Evolutionary conservation across 2,329 filamentous ascomycete species (phyloP), one percentile per base, ranked within the genome.

Genomic region (Fusarium agapanthi): DNA sequence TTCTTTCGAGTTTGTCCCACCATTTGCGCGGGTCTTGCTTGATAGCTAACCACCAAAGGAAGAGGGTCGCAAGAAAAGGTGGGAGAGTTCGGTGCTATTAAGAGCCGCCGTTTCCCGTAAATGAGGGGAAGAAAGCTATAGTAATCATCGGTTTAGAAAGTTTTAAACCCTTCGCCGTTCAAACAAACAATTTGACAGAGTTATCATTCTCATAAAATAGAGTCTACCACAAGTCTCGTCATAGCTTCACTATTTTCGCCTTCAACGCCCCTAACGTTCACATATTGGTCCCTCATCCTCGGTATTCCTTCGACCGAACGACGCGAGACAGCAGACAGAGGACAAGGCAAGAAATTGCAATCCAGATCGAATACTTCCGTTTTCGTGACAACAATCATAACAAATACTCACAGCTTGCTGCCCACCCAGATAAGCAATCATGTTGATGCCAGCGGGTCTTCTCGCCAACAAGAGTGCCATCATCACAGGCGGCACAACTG

Each of bases 401-500:
- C 20, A 50, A 41, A 41, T 26, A 44, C 24, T 37, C 18, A 54
- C 32, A 58, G 35, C 18, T 12, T 11, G 53, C 34, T 48, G 28
- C 43, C 26, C 58, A 54, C 48, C 43, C n/a, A 35, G 47, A 67
- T 38, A 50, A 44, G 30, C 48, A 53, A 43, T 37, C 65, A 87
- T 88, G 86, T 79, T 84, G 51, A 78, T 83, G 48, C 77, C 82
- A 24, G 85, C 85, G 28, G 79, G 80, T 73, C 87, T 96, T 75
- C 89, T 97, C 64, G 79, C 84, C 61, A 90, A 89, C 81, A 97
- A 97, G 82, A 92, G 91, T 18, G 93, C 93, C 82, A 92, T 94
- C 80, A 94, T 97, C 77, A 97, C 94, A 1, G 94, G 95, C 72
- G 94, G 93, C 64, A 92, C 92, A 7, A 97, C 94, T 3, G 94